A percentile compares a stretch with the other conserved stretches of the same genome.
Conservation (phyloP, 768 basidiomycete genomes). For the Boletus subparvulus region DNA sequence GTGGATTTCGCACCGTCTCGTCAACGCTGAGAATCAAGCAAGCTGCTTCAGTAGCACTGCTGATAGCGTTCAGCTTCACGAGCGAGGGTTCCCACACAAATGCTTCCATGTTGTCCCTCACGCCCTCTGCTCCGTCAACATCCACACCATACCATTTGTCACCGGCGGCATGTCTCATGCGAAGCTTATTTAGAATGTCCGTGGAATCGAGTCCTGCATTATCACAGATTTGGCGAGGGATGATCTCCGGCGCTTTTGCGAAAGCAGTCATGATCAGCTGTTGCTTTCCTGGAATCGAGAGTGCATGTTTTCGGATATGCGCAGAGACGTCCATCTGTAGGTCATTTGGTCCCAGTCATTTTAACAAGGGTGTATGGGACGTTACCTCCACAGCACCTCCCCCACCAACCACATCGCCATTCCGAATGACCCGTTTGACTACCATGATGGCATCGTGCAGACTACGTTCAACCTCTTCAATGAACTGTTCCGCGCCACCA, state of each 20-base stretch:
- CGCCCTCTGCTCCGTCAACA: too few species aligned
- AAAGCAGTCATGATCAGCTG: constrained; percentile 94
- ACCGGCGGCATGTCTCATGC: constrained; percentile 71
- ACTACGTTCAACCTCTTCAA: constrained; percentile 96
- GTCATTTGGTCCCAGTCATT: not conserved
- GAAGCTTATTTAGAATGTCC: constrained; percentile 93
- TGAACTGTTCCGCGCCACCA: constrained; percentile 98
- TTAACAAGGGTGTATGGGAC: constrained; percentile 2
- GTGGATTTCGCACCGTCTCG: too few species aligned
- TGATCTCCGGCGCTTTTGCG: constrained; percentile 78
- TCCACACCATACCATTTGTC: too few species aligned
- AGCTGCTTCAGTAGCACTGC: too few species aligned
- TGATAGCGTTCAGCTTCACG: too few species aligned
- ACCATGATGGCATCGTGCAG: constrained; percentile 99
- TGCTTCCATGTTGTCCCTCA: too few species aligned
- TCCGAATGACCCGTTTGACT: constrained; percentile 95
- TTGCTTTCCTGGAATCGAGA: constrained; percentile 92
- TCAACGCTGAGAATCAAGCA: too few species aligned
- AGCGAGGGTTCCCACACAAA: too few species aligned
- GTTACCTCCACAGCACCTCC: constrained; percentile 97
- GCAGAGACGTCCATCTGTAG: constrained; percentile 95
- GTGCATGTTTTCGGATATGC: constrained; percentile 86
- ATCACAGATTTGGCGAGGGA: constrained; percentile 70
- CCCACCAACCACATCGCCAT: constrained; percentile 94
- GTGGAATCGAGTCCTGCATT: constrained; percentile 98